Evolutionary conservation across 768 basidiomycete species (phyloP).

Genomic region (Russula virescens): DNA sequence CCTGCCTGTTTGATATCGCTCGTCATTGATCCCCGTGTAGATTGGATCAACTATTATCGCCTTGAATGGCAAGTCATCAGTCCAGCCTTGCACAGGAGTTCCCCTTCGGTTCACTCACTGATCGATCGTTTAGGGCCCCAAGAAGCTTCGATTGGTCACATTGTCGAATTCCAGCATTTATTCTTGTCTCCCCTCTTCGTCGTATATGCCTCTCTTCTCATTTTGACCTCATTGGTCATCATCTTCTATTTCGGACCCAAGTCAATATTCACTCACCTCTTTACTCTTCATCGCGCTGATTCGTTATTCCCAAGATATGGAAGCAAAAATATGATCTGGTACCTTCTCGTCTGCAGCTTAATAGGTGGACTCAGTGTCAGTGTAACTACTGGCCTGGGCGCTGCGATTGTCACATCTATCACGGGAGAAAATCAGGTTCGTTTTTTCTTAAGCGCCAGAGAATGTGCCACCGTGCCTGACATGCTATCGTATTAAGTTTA

Average conservation of each 20-base stretch:
- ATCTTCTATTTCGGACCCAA: constrained; percentile 78
- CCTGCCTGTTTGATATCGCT: constrained; percentile 1
- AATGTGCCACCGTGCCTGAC: constrained; percentile 6
- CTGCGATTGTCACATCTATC: constrained; percentile 78
- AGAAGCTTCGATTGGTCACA: constrained; percentile 64
- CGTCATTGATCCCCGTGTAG: constrained; percentile 32
- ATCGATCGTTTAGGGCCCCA: constrained; percentile 46
- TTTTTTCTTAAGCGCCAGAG: constrained; percentile 21
- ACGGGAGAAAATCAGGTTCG: constrained; percentile 73
- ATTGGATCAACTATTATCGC: constrained; percentile 87
- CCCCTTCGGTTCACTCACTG: constrained; percentile 1
- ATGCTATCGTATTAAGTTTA: constrained; percentile 53
- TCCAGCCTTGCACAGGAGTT: constrained; percentile 28
- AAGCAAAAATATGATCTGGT: constrained; percentile 91
- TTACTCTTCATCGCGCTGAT: constrained; percentile 1
- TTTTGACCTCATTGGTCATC: constrained; percentile 59
- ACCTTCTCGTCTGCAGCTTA: constrained; percentile 91
- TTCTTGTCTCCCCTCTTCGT: constrained; percentile 85
- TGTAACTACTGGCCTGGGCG: constrained; percentile 89
- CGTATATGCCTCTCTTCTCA: constrained; percentile 57
- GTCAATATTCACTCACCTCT: constrained; percentile 32
- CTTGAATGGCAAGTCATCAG: constrained; percentile 55
- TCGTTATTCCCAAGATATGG: constrained; percentile 51
- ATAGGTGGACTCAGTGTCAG: constrained; percentile 95
- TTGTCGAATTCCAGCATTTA: constrained; percentile 64